Base-by-base conservation (phyloP, 441 rosid species). In the Pelargonium cotyledonis region DNA sequence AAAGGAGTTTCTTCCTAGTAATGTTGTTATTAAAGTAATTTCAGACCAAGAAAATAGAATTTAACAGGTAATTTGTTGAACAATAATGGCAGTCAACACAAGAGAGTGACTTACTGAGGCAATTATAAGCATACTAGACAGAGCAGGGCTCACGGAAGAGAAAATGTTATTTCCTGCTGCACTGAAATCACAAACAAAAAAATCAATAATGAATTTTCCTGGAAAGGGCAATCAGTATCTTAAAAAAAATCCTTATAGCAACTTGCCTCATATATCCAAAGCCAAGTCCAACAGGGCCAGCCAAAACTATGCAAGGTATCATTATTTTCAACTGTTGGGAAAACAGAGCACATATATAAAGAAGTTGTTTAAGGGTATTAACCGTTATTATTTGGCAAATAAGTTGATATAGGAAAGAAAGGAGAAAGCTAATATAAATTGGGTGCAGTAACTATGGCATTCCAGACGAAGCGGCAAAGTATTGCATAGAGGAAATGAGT, bases 251-350 rank as follows among this genome's bases (percentile, higher is more conserved):
- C 63, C 9, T 26, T 58, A 2, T 58, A 8, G 23, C 23, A 18
- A 58, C 63, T 58, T 58, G 35, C 63, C 63, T 58, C 63, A 58
- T 58, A 26, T 58, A 58, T 58, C 63, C 63, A 58, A 58, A 58
- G 63, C 63, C 63, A 58, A 58, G 63, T 19, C 63, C 63, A 19
- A 58, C 63, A 58, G 63, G 63, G 21, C 63, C 63, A 26, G 63
- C 63, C 23, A 58, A 58, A 58, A 58, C 63, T 58, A 58, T 58
- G 63, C 63, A 58, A 19, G 63, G 63, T 58, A 21, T 58, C 63
- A 58, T 58, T 58, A 58, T 58, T 58, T 58, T 58, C 31, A 58
- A 16, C 63, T 58, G 63, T 58, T 58, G 23, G 29, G 23, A 26
- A 58, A 58, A 58, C 63, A 58, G 63, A 58, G 14, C 31, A 19